Conservation (phyloP, 768 basidiomycete species). For the Macrocybe gigantea region DNA sequence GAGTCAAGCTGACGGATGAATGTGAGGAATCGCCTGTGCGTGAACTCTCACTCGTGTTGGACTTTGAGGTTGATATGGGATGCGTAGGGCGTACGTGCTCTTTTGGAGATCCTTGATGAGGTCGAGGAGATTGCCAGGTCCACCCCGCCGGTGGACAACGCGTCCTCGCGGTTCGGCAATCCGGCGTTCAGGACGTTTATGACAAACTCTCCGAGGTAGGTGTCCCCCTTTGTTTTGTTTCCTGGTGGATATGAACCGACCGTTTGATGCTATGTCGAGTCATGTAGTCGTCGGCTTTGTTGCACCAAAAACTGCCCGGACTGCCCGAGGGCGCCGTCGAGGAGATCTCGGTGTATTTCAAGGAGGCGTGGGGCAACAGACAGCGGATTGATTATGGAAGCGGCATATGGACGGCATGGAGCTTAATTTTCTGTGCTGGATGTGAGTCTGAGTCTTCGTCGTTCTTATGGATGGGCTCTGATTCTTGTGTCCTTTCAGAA, state of each 20-base stretch:
- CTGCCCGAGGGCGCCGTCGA: constrained; percentile 51
- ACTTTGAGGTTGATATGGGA: constrained; percentile 2
- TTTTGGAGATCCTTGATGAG: constrained; percentile 58
- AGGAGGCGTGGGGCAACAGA: constrained; percentile 87
- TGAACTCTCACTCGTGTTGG: constrained; percentile 5
- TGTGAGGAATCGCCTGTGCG: constrained; percentile 57
- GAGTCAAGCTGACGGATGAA: constrained; percentile 67
- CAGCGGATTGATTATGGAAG: constrained; percentile 98
- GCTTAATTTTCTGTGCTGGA: constrained; percentile 93
- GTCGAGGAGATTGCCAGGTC: constrained; percentile 61
- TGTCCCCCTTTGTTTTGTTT: neutral
- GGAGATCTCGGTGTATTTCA: constrained; percentile 79
- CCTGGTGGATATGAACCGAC: neutral
- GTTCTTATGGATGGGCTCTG: neutral
- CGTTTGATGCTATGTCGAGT: constrained; percentile 1
- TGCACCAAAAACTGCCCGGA: constrained; percentile 57
- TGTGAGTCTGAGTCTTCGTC: constrained; percentile 47
- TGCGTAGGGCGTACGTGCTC: constrained; percentile 52
- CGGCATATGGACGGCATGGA: too few relatives aligned
- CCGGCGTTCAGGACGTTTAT: constrained; percentile 93
- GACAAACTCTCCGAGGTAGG: constrained; percentile 71
- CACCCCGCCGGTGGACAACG: constrained; percentile 86
- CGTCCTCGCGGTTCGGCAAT: constrained; percentile 92
- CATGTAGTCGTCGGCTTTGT: constrained; percentile 39
- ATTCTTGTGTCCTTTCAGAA: constrained; percentile 34